Base-by-base conservation (phyloP, 2,329 filamentous ascomycete species). In the Fusarium sp. region DNA sequence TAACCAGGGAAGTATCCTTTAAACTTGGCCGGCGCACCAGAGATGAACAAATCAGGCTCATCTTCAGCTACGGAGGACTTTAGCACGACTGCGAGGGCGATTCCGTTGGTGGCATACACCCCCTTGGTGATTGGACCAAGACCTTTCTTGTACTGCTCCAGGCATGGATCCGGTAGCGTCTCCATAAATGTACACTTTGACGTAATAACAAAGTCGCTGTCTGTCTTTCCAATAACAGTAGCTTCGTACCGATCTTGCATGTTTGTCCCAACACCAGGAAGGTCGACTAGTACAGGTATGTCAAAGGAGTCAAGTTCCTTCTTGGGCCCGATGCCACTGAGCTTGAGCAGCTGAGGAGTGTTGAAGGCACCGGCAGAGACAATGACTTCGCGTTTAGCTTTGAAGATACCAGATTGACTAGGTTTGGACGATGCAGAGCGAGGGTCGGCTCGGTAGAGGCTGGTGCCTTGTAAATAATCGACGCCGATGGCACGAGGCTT, bases 201-300 rank as follows among this genome's bases (percentile, higher is more conserved):
- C 0, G 70, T 72, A 15, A 72, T 71, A 1, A 20, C 28, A 40
- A 72, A 72, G 19, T 72, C 70, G 6, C 40, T 68, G 0, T 45
- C 26, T 0, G 68, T 61, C 56, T 71, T 71, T 0, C 70, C 70
- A 30, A 73, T 68, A 0, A 73, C 68, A 1, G 68, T 69, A 2
- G 62, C 62, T 38, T 74, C 85, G 67, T 84, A 84, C 15, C 84
- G 84, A 70, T 89, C 86, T 71, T 87, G 81, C 24, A 89, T 78
- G 74, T 88, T 88, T 19, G 78, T 82, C 42, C 87, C 87, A 15
- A 90, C 86, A 36, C 85, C 87, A 0, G 85, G 85, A 1, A 86
- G 79, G 12, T 73, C 58, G 6, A 77, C 67, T 0, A 74, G 26
- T 1, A 73, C 57, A 17, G 72, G 67, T 4, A 76, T 72, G 2